Evolutionary conservation across 345 rosid genomes (phyloP), one percentile per base, ranked within the genome.

Genomic region (Stellera chamaejasme): DNA sequence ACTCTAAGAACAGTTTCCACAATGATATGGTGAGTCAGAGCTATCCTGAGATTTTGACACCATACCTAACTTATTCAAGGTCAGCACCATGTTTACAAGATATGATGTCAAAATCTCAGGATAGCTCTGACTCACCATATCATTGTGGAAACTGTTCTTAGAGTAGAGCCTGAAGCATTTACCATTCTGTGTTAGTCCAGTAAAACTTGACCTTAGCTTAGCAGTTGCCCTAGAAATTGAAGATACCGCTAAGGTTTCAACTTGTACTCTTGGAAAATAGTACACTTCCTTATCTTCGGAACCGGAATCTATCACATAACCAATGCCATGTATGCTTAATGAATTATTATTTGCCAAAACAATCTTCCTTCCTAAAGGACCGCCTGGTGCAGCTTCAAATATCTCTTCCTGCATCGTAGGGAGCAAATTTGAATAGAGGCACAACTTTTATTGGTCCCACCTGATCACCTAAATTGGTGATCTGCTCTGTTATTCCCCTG

Each of bases 221-320:
- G 98, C 98, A 78, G 96, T 92, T 43, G 96, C 98, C 81, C 86
- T 84, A 5, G 98, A 92, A 58, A 92, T 92, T n/a, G 96, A 96
- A 50, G 98, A 92, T 27, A 92, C 95, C 73, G 88, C 49, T 75
- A 88, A 78, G 8, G 96, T 88, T 63, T 92, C 95, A 27, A 88
- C 98, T 27, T 93, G 90, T 10, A 82, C 86, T 47, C 93, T 69
- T 47, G 98, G 98, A n/a, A n/a, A n/a, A 56, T 92, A 82, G 57
- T 92, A 92, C 57, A 88, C 88, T 69, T 88, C n/a, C 73, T 88
- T 96, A 56, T 92, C 84, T 6, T 96, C 66, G 58, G 88, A 92
- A 41, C 98, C 97, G 7, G 98, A 96, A 60, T 92, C 98, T 65
- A 92, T 84, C 62, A 92, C 96, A 67, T 82, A 92, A 41, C 88